A percentile compares a stretch with the other conserved stretches of the same genome.
Evolutionary conservation across 1,139 yeast genomes (phyloP).

Genomic region (Geotrichum citri-aurantii): DNA sequence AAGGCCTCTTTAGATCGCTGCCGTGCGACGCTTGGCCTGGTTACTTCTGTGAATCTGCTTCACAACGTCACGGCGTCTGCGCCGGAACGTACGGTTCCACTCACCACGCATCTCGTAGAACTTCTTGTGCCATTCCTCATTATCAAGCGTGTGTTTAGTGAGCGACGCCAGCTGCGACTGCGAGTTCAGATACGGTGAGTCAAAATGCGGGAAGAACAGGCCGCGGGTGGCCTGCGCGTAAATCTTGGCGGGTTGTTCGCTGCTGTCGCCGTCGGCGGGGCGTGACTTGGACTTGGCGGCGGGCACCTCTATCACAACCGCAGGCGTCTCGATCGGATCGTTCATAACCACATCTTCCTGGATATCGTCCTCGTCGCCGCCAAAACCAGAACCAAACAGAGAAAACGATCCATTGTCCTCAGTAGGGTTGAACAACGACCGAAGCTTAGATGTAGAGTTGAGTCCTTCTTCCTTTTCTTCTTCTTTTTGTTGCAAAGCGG

Average conservation of each 20-base stretch:
- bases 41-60: slow-evolving; percentile 49
- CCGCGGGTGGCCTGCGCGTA: slow-evolving; percentile 40
- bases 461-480: slow-evolving; percentile 24
- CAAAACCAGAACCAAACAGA: slow-evolving; percentile 26
- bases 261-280: neutral
- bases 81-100: slow-evolving; percentile 67
- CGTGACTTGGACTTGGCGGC: neutral
- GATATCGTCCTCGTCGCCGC: slow-evolving; percentile 24
- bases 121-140: slow-evolving; percentile 61
- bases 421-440: slow-evolving; percentile 58
- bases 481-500: slow-evolving; percentile 24
- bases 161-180: slow-evolving; percentile 73
- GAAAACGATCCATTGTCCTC: slow-evolving; percentile 26
- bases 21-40: slow-evolving; percentile 16
- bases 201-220: slow-evolving; percentile 73
- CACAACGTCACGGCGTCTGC: slow-evolving; percentile 66
- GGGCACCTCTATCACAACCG: slow-evolving; percentile 32
- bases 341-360: slow-evolving; percentile 13
- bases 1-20: slow-evolving; percentile 9
- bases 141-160: slow-evolving; percentile 30
- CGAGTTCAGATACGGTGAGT: slow-evolving; percentile 79
- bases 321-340: slow-evolving; percentile 19
- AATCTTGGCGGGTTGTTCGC: slow-evolving; percentile 1
- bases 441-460: slow-evolving; percentile 37
- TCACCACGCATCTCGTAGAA: slow-evolving; percentile 84